Conservation (phyloP, 345 rosid species). For the Acer negundo region DNA sequence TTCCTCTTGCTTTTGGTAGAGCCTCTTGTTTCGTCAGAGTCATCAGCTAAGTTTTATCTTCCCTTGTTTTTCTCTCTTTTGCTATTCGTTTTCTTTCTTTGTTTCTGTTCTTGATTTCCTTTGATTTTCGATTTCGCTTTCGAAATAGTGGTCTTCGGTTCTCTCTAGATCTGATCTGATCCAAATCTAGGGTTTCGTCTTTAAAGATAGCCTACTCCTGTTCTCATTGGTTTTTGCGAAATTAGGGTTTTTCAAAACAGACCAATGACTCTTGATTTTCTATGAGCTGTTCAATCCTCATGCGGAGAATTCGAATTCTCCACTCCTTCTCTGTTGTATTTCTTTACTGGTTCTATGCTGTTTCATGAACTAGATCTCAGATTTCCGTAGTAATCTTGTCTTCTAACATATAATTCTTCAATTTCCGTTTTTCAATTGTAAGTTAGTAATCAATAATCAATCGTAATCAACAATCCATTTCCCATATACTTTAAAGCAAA, state of each 20-base stretch:
- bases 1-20: conserved; percentile 12
- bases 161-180: conserved; percentile 19
- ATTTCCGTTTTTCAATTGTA: neutral
- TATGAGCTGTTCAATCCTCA: conserved; percentile 60
- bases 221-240: conserved; percentile 13
- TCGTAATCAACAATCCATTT: neutral
- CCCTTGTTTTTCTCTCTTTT: neutral
- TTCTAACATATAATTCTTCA: neutral
- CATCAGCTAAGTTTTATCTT: conserved; percentile 31
- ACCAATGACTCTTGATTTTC: conserved; percentile 51
- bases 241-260: conserved; percentile 16
- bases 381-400: neutral
- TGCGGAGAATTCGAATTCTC: conserved; percentile 70
- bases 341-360: conserved; percentile 89
- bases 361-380: conserved; percentile 49
- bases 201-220: neutral
- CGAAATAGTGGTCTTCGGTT: neutral
- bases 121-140: neutral
- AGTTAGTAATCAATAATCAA: neutral
- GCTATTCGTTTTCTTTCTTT: neutral
- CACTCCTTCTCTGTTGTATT: conserved; percentile 95
- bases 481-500: neutral
- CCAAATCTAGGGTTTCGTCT: conserved; percentile 32
- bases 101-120: too few species aligned
- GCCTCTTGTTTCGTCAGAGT: conserved; percentile 14